Conservation (phyloP, 1,284 basidiomycete genomes). For the Ustanciosporium gigantosporum region DNA sequence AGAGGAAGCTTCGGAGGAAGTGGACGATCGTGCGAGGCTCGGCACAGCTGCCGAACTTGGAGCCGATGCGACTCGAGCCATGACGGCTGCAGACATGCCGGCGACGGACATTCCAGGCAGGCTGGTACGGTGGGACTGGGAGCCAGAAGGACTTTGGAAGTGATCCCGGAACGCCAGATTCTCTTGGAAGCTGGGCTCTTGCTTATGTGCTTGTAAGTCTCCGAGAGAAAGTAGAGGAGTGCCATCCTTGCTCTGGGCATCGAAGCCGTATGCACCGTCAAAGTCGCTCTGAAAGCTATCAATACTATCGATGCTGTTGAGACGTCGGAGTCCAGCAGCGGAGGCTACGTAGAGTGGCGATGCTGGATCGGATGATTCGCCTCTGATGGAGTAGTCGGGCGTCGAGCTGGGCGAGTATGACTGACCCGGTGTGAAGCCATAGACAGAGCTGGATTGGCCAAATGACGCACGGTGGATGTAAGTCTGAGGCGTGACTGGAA, state of each 20-base stretch:
- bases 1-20: constrained; percentile 30
- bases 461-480: constrained; percentile 14
- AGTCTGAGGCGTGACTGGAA: constrained; percentile 25
- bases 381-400: constrained; percentile 30
- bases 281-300: constrained; percentile 8
- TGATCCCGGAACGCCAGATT: constrained; percentile 37
- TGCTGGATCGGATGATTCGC: constrained; percentile 15
- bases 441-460: constrained; percentile 15
- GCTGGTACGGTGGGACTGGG: constrained; percentile 13
- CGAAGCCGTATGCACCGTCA: constrained; percentile 16
- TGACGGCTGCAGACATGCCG: constrained; percentile 20
- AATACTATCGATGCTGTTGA: constrained; percentile 21
- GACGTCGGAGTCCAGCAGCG: constrained; percentile 14
- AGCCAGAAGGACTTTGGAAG: constrained; percentile 16
- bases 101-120: constrained; percentile 14
- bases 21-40: constrained; percentile 18
- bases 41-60: constrained; percentile 21
- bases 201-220: constrained; percentile 14
- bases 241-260: constrained; percentile 7
- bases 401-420: constrained; percentile 39
- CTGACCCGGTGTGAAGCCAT: constrained; percentile 26
- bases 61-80: constrained; percentile 38
- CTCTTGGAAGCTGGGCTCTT: constrained; percentile 29
- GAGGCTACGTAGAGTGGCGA: constrained; percentile 33
- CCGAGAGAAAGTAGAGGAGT: constrained; percentile 27